Conservation (phyloP, 768 basidiomycete genomes). For the Crepidotus variabilis region DNA sequence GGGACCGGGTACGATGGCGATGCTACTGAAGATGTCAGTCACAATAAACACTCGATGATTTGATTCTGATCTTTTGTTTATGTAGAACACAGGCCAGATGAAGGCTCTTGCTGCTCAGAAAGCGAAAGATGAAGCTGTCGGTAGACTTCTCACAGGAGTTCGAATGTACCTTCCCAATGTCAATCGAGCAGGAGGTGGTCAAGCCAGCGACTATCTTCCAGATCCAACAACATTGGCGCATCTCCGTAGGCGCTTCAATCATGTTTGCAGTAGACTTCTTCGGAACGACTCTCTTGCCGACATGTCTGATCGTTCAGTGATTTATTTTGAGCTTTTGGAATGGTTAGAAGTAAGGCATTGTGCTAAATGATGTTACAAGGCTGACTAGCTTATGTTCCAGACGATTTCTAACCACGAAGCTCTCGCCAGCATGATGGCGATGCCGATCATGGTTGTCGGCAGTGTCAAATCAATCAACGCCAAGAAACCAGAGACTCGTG, state of each 20-base stretch:
- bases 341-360: slow-evolving; percentile 78
- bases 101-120: slow-evolving; percentile 75
- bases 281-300: slow-evolving; percentile 92
- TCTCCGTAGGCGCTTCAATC: slow-evolving; percentile 87
- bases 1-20: slow-evolving; percentile 89
- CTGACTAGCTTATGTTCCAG: slow-evolving; percentile 33
- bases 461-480: slow-evolving; percentile 62
- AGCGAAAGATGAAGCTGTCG: slow-evolving; percentile 71
- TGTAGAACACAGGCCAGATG: slow-evolving; percentile 73
- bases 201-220: slow-evolving; percentile 86
- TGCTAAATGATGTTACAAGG: background rate
- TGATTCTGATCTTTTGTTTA: background rate
- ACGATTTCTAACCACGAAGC: slow-evolving; percentile 93
- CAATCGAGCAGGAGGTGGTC: slow-evolving; percentile 68
- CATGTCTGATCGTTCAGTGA: slow-evolving; percentile 81
- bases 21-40: slow-evolving; percentile 77
- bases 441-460: slow-evolving; percentile 89
- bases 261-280: slow-evolving; percentile 78
- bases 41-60: background rate
- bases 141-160: slow-evolving; percentile 45
- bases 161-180: slow-evolving; percentile 71
- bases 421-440: slow-evolving; percentile 92
- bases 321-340: slow-evolving; percentile 87
- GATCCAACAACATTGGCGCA: slow-evolving; percentile 91
- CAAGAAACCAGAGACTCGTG: slow-evolving; percentile 62